These are phyloP conservation scores for Picochlorum sp. DNA, from an alignment of 139 green algal species.

Conservation along the genomic window DNA sequence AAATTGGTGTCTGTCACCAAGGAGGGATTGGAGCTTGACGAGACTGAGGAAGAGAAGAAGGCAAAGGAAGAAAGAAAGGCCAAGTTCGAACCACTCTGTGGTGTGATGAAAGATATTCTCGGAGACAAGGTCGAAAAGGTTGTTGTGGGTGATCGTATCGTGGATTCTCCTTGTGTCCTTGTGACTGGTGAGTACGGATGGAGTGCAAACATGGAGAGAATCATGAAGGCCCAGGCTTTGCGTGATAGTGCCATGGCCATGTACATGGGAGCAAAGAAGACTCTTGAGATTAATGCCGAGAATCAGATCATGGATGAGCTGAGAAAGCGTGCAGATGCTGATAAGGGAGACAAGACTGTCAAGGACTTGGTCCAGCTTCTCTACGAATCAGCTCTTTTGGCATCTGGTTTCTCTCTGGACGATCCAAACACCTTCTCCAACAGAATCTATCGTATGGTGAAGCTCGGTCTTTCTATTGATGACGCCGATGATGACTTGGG, in stretches of 20 bases:
- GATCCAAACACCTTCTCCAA: conserved; percentile 94
- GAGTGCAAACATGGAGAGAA: conserved; percentile 99
- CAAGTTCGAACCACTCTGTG: conserved; percentile 89
- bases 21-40: conserved; percentile 82
- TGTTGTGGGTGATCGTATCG: conserved; percentile 93
- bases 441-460: conserved; percentile 99
- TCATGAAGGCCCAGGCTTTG: conserved; percentile 99
- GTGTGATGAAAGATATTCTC: conserved; percentile 96
- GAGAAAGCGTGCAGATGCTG: conserved; percentile 24
- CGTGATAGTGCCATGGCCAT: conserved; percentile 88
- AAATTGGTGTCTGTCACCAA: conserved; percentile 98
- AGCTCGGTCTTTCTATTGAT: conserved; percentile 96
- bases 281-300: conserved; percentile 97
- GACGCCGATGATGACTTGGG: conserved; percentile 64
- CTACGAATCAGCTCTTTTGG: conserved; percentile 97
- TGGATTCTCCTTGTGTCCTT: conserved; percentile 97
- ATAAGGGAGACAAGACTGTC: conserved; percentile 92
- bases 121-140: conserved; percentile 89
- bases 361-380: conserved; percentile 98
- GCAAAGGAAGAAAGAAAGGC: conserved; percentile 92
- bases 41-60: conserved; percentile 62
- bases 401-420: conserved; percentile 93
- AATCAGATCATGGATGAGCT: conserved; percentile 92
- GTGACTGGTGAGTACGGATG: conserved; percentile 99
- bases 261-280: conserved; percentile 99